Evolutionary conservation across 768 basidiomycete genomes (phyloP).

Genomic region (Kwoniella sp.): DNA sequence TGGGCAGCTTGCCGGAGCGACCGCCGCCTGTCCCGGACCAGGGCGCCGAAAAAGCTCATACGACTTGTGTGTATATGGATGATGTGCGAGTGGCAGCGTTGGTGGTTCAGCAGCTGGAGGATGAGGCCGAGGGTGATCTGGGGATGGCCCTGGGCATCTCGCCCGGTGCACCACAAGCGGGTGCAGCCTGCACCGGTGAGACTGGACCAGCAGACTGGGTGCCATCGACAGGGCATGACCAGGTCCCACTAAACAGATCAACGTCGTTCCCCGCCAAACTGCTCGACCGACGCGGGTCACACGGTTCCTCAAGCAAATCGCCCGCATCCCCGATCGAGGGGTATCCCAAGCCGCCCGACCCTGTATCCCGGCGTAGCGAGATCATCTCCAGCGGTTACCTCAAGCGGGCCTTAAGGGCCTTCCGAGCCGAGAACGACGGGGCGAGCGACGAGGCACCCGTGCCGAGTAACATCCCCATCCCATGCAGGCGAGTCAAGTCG

Average conservation of each 20-base stretch:
- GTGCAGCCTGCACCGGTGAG: no score
- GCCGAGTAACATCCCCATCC: slow-evolving; percentile 3
- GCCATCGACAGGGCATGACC: not conserved
- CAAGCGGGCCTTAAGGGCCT: slow-evolving; percentile 7
- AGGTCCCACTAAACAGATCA: slow-evolving; percentile 11
- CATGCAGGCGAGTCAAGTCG: not conserved
- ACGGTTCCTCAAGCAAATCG: no score
- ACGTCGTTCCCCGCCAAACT: slow-evolving; percentile 21
- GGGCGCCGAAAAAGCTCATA: no score
- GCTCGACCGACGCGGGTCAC: slow-evolving; percentile 11
- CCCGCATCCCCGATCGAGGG: no score
- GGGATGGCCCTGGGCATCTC: no score
- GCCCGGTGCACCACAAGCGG: no score
- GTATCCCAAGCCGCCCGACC: no score
- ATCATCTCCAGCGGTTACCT: slow-evolving; percentile 13
- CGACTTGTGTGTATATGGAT: no score
- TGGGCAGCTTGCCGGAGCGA: not conserved
- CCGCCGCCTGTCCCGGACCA: not conserved
- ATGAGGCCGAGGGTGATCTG: not conserved
- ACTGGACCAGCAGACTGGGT: not conserved
- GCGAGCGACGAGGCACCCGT: not conserved
- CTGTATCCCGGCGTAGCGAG: slow-evolving; percentile 9
- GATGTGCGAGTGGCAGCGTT: slow-evolving; percentile 10
- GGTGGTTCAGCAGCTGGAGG: not conserved
- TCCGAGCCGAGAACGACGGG: slow-evolving; percentile 8